A percentile compares a stretch with the other conserved stretches of the same genome.
phyloP scores from a whole-genome alignment of 768 basidiomycete genomes.

The Amanita rimosa region DNA sequence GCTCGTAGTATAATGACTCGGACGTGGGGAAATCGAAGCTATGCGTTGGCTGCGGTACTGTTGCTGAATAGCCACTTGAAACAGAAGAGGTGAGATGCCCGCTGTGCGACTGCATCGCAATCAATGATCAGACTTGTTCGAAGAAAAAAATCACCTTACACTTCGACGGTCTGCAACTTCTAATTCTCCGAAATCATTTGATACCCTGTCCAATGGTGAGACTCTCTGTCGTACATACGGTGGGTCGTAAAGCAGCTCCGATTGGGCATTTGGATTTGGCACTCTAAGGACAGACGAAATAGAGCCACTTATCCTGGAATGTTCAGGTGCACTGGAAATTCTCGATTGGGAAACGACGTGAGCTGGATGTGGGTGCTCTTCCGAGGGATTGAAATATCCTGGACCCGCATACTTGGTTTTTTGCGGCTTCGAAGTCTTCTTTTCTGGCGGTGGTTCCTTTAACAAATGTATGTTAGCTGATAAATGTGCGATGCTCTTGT shows the following conservation, averaged over 20 bases:
- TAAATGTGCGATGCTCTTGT: constrained; percentile 2
- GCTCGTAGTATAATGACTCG: constrained; percentile 28
- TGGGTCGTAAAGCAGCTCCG: constrained; percentile 57
- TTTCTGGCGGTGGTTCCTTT: constrained; percentile 73
- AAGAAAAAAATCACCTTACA: not conserved
- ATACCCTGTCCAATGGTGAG: constrained; percentile 40
- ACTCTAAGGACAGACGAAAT: constrained; percentile 50
- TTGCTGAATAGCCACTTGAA: constrained; percentile 17
- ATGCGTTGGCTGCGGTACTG: constrained; percentile 23
- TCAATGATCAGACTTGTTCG: not conserved
- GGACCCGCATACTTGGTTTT: constrained; percentile 63
- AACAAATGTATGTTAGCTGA: constrained; percentile 1
- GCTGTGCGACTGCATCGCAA: constrained; percentile 5
- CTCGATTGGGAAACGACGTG: not conserved
- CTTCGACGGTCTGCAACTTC: constrained; percentile 40
- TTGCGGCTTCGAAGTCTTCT: constrained; percentile 42
- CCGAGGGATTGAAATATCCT: constrained; percentile 58
- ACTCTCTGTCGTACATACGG: constrained; percentile 50
- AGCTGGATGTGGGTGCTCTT: constrained; percentile 17
- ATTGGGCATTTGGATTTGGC: constrained; percentile 47
- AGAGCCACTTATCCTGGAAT: constrained; percentile 35
- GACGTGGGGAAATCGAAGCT: constrained; percentile 27
- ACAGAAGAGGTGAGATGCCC: constrained; percentile 25
- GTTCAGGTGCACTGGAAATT: constrained; percentile 16
- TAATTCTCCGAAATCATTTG: constrained; percentile 58